Percentiles rank a stretch among this genome's conserved stretches.
phyloP scores from a whole-genome alignment of 345 rosid genomes.

The Laguncularia racemosa region DNA sequence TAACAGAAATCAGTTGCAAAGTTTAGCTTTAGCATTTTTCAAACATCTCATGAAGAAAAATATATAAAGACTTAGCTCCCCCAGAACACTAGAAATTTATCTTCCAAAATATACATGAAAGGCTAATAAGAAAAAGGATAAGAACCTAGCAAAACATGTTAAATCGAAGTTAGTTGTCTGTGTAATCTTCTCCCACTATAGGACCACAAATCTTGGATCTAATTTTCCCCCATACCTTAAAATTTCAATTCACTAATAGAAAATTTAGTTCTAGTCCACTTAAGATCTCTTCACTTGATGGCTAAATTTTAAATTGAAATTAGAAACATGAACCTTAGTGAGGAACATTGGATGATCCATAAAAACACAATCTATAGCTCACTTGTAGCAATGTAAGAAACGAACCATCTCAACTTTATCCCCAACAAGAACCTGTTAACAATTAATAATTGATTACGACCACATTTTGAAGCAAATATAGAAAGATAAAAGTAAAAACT shows the following conservation, averaged over 20 bases:
- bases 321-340: too few species aligned
- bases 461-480: background rate
- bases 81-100: too few species aligned
- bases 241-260: too few species aligned
- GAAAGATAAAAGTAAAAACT: background rate
- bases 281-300: too few species aligned
- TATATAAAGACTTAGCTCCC: too few species aligned
- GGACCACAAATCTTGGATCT: constrained; percentile 89
- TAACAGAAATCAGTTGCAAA: too few species aligned
- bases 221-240: constrained; percentile 86
- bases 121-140: too few species aligned
- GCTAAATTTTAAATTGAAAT: too few species aligned
- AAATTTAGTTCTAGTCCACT: too few species aligned
- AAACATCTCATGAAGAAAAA: too few species aligned
- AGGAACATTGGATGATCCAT: constrained; percentile 25
- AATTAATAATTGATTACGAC: background rate
- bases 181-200: constrained; percentile 57
- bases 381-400: constrained; percentile 34
- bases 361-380: constrained; percentile 34
- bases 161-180: constrained; percentile 82
- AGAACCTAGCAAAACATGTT: constrained; percentile 73
- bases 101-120: too few species aligned
- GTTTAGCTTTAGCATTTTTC: too few species aligned
- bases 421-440: constrained; percentile 19
- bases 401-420: constrained; percentile 21